Evolutionary conservation across 257 asterid species (phyloP).

Genomic region (Buddleja alternifolia): DNA sequence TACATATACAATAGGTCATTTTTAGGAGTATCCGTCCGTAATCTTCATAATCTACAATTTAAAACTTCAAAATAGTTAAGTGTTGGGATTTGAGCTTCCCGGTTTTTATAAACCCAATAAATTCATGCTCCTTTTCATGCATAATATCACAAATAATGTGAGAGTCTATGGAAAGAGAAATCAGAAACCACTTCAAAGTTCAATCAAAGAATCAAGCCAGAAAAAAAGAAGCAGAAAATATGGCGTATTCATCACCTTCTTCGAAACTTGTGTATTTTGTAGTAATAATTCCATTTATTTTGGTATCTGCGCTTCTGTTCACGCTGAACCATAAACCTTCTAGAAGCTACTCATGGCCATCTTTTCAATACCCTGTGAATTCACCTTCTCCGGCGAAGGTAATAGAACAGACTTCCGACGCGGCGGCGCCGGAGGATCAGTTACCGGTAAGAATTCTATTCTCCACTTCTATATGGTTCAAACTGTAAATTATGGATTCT

Average conservation of each 20-base stretch:
- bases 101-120: too few relatives aligned
- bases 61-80: too few relatives aligned
- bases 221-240: background rate
- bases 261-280: conserved; percentile 47
- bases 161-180: too few relatives aligned
- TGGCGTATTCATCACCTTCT: conserved; percentile 31
- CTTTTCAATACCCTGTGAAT: background rate
- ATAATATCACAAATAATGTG: background rate
- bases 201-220: background rate
- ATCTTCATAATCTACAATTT: too few relatives aligned
- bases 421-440: conserved; percentile 28
- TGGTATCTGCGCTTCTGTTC: conserved; percentile 40
- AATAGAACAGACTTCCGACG: background rate
- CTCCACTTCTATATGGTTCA: too few relatives aligned
- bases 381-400: background rate
- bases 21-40: too few relatives aligned
- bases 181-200: background rate
- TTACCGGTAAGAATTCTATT: conserved; percentile 35
- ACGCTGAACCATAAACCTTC: conserved; percentile 38
- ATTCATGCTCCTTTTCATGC: too few relatives aligned
- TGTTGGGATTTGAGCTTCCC: background rate
- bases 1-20: too few relatives aligned
- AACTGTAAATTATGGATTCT: too few relatives aligned
- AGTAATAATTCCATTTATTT: conserved; percentile 43
- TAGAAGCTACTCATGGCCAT: conserved; percentile 17